These are phyloP conservation scores for Chaetomium olivaceum DNA, from an alignment of 2,329 filamentous ascomycete genomes.

Conservation along the genomic window DNA sequence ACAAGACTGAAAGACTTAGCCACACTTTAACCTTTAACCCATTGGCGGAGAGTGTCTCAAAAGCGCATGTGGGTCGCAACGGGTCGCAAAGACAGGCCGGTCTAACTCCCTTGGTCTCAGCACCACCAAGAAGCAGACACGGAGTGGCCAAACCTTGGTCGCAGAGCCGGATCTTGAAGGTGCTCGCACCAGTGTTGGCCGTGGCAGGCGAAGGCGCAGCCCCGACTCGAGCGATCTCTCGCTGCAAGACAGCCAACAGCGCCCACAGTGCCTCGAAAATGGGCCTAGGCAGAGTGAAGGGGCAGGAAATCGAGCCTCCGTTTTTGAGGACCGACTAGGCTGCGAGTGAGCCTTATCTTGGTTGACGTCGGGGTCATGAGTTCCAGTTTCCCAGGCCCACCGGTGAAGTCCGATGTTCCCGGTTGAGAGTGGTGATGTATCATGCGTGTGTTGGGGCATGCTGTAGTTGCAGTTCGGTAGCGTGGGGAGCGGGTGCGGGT, in stretches of 20 bases:
- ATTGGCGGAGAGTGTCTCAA: not conserved
- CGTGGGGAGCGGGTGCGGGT: not conserved
- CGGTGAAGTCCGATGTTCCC: not conserved
- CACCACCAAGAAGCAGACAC: not conserved
- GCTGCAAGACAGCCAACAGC: slow-evolving; percentile 6
- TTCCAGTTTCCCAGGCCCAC: not conserved
- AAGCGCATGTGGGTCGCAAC: not conserved
- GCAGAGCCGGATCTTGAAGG: not conserved
- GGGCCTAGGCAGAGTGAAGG: not conserved
- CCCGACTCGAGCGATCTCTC: not conserved
- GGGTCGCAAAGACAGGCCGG: not conserved
- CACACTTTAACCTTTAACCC: not conserved
- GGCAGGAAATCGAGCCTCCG: not conserved
- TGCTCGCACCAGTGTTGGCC: not conserved
- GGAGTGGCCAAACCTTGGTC: not conserved
- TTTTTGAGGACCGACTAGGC: not conserved
- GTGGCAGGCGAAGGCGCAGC: not conserved
- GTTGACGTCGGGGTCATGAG: not conserved
- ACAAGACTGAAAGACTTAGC: slow-evolving; percentile 1
- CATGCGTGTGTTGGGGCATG: not conserved
- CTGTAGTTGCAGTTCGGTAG: not conserved
- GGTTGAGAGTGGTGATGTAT: not conserved
- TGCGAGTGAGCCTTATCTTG: not conserved
- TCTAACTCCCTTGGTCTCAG: not conserved
- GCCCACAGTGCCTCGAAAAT: not conserved